A percentile compares a stretch with the other conserved stretches of the same genome.
Conservation (phyloP, 305 asterid species). For the Rubia tinctorum region DNA sequence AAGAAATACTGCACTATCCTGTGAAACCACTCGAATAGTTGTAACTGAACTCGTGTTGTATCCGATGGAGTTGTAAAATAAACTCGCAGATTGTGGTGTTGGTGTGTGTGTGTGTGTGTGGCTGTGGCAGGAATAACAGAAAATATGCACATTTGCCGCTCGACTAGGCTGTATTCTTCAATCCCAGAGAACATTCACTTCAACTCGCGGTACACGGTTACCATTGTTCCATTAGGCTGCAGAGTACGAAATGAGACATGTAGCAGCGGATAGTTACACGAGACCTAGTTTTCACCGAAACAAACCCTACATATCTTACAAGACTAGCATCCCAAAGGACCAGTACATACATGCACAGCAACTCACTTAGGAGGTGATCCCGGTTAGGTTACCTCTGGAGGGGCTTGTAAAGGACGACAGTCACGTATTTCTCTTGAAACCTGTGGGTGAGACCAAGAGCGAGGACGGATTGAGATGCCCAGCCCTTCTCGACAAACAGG, state of each 20-base stretch:
- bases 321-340: neutral
- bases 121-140: neutral
- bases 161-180: too few relatives aligned
- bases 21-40: too few relatives aligned
- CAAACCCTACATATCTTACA: neutral
- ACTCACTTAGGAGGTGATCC: neutral
- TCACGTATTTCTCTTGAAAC: conserved; percentile 83
- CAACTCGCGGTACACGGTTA: too few relatives aligned
- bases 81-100: neutral
- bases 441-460: conserved; percentile 83
- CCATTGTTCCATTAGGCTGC: neutral
- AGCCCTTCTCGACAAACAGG: conserved; percentile 73
- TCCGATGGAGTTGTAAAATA: neutral
- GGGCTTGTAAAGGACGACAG: conserved; percentile 86
- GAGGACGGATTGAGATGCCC: conserved; percentile 62
- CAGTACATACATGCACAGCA: neutral
- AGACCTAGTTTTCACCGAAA: neutral
- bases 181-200: too few relatives aligned
- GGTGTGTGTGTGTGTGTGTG: neutral
- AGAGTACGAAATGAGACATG: neutral
- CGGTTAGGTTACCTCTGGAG: conserved; percentile 50
- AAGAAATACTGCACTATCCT: neutral
- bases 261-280: neutral
- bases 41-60: neutral
- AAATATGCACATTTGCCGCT: too few relatives aligned